Base-by-base conservation (phyloP, 352 stramenopile genomes). In the Phytophthora foliorum region DNA sequence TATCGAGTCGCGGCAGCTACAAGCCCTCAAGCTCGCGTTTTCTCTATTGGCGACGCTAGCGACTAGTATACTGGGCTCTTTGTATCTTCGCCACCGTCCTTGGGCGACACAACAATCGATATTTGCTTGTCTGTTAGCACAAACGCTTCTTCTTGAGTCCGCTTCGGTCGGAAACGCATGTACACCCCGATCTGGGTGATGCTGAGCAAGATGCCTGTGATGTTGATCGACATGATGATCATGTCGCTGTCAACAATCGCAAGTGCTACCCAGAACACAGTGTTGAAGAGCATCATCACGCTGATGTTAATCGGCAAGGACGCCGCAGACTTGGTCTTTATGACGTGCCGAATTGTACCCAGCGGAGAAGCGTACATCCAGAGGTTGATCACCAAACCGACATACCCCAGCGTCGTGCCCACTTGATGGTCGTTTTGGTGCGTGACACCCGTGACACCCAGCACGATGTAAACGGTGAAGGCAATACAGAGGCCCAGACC, bases 381-480 rank as follows among this genome's bases (percentile, higher is more conserved):
- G 22, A 78, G 41, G 32, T 71, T 74, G 59, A 71, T 62, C n/a
- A 70, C 55, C 22, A 75, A 31, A 6, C 63, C 69, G 29, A 74
- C 71, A 8, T 75, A 70, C 1, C 78, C 78, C 4, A 84, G 42
- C 3, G 66, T 72, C 21, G 75, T 60, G 11, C 57, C 59, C 3
- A 78, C 67, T 32, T 82, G 31, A 36, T 75, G 32, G 13, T 75
- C 6, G 2, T 50, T 67, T 51, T 83, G 75, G 32, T 69, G 34
- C 9, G 75, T 88, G n/a, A 79, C 67, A 3, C 63, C 41, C 6
- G 57, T 42, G 16, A 76, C 24, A 7, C 74, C 77, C 25, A 88
- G 39, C 25, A 69, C 65, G n/a, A 78, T 62, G 59, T 85, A 88
- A n/a, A 57, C 17, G 4, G 76, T 76, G 51, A 63, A 69, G 41